Evolutionary conservation across 345 rosid species (phyloP), one percentile per base, ranked within the genome.

Genomic region (Rubroshorea leprosula): DNA sequence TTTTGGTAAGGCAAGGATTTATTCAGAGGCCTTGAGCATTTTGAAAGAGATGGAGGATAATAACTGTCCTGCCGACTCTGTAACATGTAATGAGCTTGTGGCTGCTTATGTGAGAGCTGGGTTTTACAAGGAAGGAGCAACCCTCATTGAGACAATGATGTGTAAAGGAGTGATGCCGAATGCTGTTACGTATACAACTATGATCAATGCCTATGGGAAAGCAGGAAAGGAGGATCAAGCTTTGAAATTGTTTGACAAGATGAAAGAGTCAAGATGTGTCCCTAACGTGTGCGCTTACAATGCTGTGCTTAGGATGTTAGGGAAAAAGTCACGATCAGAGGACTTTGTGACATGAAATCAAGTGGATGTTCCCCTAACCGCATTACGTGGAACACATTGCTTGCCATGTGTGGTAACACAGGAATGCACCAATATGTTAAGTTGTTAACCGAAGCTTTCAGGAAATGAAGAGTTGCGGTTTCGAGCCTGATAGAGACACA

Each of bases 301-400:
- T 59, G 74, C 88, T 39, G 60, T 91, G 56, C 85, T 88, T 52
- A 83, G 82, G 44, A 82, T 91, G 94, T 61, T 88, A 49, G 96
- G 95, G 56, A 87, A 82, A 76, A 91, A 76, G 60, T 74, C 83
- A 23, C 76, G 76, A 39, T 76, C 72, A 1, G 82, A 71, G 65
- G 92, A 83, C 75, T 91, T 1, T 44, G 64, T 22, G 95, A 91
- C 61, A 91, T 91, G 96, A 88, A 85, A 75, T 67, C 71, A 21
- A 79, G 60, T 72, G 95, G 92, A 53, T 91, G 95, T 74, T 65
- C 80, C 19, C 98, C 98, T 31, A 80, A 87, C 25, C 83, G 87
- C 15, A 57, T 84, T 23, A 91, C 98, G 1, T 91, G 98, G 98
- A 91, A 91, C 69, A 85, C 96, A 7, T 79, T 88, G 90, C 89